Conservation (phyloP, 768 basidiomycete species). For the Omphalotus guepiniiformis region DNA sequence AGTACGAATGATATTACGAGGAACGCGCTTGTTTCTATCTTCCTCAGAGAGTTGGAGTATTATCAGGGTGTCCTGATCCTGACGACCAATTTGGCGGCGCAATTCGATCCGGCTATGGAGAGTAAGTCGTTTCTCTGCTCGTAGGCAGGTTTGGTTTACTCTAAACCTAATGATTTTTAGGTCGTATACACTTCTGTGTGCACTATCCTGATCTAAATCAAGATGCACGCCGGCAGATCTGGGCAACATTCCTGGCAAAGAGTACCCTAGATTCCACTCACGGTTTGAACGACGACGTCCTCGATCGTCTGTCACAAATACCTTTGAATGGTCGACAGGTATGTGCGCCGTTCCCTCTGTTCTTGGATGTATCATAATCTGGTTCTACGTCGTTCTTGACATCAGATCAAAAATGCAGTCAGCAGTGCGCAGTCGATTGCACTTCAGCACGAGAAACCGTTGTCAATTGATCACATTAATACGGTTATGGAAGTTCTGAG, state of each 20-base stretch:
- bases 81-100: constrained; percentile 27
- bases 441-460: constrained; percentile 10
- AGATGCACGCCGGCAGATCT: constrained; percentile 22
- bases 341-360: not conserved
- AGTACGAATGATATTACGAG: constrained; percentile 18
- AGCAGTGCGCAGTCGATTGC: constrained; percentile 23
- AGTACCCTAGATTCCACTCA: constrained; percentile 1
- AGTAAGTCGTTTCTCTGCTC: too few relatives aligned
- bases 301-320: constrained; percentile 16
- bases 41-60: constrained; percentile 33
- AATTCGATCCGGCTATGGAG: constrained; percentile 30
- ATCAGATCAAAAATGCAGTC: constrained; percentile 25
- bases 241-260: constrained; percentile 24
- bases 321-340: constrained; percentile 27
- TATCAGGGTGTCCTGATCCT: constrained; percentile 32
- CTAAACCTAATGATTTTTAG: too few relatives aligned
- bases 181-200: constrained; percentile 31
- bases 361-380: not conserved
- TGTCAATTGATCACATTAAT: constrained; percentile 17
- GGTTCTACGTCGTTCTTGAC: not conserved
- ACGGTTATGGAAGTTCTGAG: constrained; percentile 17
- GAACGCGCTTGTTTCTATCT: constrained; percentile 32
- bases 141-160: too few relatives aligned
- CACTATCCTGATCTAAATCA: constrained; percentile 26
- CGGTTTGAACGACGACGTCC: constrained; percentile 14